Evolutionary conservation across 208 protist genomes (phyloP).

Genomic region (Jaenimonas drosophilae): DNA sequence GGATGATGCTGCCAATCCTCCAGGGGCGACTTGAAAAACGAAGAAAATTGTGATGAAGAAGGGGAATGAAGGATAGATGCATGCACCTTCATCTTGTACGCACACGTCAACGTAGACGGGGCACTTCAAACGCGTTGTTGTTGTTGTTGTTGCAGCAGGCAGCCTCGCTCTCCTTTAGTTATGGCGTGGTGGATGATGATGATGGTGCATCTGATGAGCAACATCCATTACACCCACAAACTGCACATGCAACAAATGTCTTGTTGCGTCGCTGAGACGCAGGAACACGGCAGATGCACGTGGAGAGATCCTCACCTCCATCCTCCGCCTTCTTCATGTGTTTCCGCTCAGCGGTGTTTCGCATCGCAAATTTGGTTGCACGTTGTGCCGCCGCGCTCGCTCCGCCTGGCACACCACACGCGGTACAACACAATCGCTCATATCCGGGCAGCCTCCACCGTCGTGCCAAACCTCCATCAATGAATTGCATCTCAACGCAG

Average conservation of each 20-base stretch:
- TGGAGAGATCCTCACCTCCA: constrained; percentile 10
- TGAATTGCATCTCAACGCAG: constrained; percentile 79
- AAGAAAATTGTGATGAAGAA: too few relatives aligned
- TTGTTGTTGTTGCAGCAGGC: too few relatives aligned
- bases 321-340: constrained; percentile 1
- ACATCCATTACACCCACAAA: constrained; percentile 73
- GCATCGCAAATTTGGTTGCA: constrained; percentile 40
- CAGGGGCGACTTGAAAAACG: too few relatives aligned
- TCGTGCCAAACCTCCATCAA: constrained; percentile 62
- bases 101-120: neutral
- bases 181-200: too few relatives aligned
- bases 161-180: too few relatives aligned
- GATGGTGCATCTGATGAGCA: constrained; percentile 34
- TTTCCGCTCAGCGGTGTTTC: constrained; percentile 30
- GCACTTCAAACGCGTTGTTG: too few relatives aligned
- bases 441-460: constrained; percentile 79
- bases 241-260: constrained; percentile 50
- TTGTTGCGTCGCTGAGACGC: constrained; percentile 38
- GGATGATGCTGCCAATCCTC: too few relatives aligned
- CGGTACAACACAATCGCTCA: constrained; percentile 73
- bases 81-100: constrained; percentile 4
- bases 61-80: neutral
- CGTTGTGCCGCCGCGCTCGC: constrained; percentile 42
- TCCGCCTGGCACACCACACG: constrained; percentile 60
- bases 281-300: constrained; percentile 79